Conservation (phyloP, 2,329 filamentous ascomycete species). For the Phialocephala subalpina region DNA sequence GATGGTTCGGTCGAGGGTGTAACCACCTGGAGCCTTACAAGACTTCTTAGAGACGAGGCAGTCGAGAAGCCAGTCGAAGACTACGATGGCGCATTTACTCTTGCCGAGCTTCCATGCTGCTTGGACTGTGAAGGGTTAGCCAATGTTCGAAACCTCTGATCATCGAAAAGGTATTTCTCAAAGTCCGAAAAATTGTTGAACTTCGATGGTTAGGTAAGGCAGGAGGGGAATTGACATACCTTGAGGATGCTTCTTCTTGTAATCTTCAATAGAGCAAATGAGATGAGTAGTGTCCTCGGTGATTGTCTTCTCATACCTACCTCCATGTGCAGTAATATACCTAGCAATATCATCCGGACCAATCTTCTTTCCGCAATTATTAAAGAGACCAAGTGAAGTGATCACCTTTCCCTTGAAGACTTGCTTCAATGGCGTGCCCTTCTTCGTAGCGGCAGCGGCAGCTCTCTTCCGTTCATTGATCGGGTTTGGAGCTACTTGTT, state of each 20-base stretch:
- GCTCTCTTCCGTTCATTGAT: slow-evolving; percentile 41
- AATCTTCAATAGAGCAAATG: slow-evolving; percentile 70
- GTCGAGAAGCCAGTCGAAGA: slow-evolving; percentile 56
- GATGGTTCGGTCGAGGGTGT: slow-evolving; percentile 36
- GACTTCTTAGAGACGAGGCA: slow-evolving; percentile 39
- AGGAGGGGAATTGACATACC: slow-evolving; percentile 28
- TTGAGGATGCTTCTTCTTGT: slow-evolving; percentile 48
- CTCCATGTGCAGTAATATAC: slow-evolving; percentile 73
- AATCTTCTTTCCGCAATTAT: slow-evolving; percentile 45
- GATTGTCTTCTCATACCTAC: slow-evolving; percentile 60
- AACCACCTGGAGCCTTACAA: slow-evolving; percentile 22
- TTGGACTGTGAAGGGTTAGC: slow-evolving; percentile 44
- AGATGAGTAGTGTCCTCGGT: slow-evolving; percentile 73
- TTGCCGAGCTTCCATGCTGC: slow-evolving; percentile 47
- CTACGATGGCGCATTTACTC: slow-evolving; percentile 51
- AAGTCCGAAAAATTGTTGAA: slow-evolving; percentile 34
- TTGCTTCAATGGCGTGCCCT: slow-evolving; percentile 26
- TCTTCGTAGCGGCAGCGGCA: slow-evolving; percentile 33
- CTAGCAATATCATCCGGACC: slow-evolving; percentile 62
- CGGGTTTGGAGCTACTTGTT: slow-evolving; percentile 13
- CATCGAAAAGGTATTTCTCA: not conserved
- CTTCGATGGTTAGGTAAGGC: slow-evolving; percentile 38
- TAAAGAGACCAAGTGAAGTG: slow-evolving; percentile 65
- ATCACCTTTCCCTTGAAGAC: slow-evolving; percentile 64
- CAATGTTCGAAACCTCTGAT: not conserved